phyloP scores from a whole-genome alignment of 805 yeast species.

The Cyberlindnera saturnus region DNA sequence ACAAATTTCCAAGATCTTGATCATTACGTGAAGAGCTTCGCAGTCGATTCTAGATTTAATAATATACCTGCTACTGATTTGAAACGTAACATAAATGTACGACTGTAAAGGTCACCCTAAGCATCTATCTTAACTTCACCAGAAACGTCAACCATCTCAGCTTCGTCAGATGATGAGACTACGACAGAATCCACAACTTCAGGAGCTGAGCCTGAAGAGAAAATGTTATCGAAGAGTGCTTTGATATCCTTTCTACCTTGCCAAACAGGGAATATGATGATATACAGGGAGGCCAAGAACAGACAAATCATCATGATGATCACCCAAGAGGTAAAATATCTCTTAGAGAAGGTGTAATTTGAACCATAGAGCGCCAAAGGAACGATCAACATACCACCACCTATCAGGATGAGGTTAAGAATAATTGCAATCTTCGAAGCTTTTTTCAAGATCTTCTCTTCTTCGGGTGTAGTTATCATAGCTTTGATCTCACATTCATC shows the following conservation, averaged over 20 bases:
- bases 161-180: conserved; percentile 1
- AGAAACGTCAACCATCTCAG: conserved; percentile 3
- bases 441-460: conserved; percentile 23
- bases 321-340: conserved; percentile 31
- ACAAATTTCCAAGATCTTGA: conserved; percentile 45
- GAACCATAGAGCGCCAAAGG: conserved; percentile 30
- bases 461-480: conserved; percentile 17
- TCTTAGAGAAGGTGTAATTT: conserved; percentile 28
- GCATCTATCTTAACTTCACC: neutral
- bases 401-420: conserved; percentile 29
- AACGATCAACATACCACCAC: conserved; percentile 27
- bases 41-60: too few relatives aligned
- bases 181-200: neutral
- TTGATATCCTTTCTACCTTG: conserved; percentile 25
- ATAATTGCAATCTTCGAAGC: conserved; percentile 36
- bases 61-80: neutral
- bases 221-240: conserved; percentile 4
- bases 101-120: neutral
- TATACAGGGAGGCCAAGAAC: conserved; percentile 29
- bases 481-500: conserved; percentile 27
- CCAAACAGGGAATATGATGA: conserved; percentile 31
- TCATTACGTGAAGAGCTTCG: too few relatives aligned
- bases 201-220: too few relatives aligned
- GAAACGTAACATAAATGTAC: neutral
- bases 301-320: conserved; percentile 34